A percentile compares a stretch with the other conserved stretches of the same genome.
These are phyloP conservation scores for Boletales sp. DNA, from an alignment of 768 basidiomycete genomes.

Conservation along the genomic window DNA sequence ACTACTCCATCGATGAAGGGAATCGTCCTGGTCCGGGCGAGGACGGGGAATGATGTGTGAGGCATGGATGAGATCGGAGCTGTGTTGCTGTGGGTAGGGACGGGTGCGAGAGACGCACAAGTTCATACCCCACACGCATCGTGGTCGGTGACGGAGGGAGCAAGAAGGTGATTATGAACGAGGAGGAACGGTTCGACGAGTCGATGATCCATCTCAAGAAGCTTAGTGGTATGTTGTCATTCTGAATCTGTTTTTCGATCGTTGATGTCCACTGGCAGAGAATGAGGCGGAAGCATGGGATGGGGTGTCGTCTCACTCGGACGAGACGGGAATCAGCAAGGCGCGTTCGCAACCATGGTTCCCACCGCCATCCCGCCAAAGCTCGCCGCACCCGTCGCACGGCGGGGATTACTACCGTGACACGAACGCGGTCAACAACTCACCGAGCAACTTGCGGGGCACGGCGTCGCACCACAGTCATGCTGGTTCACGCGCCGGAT, in stretches of 20 bases:
- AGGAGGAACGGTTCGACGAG: constrained; percentile 96
- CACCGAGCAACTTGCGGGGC: constrained; percentile 56
- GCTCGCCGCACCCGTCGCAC: constrained; percentile 69
- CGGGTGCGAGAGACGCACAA: constrained; percentile 23
- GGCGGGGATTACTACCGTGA: constrained; percentile 89
- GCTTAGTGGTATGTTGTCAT: constrained; percentile 74
- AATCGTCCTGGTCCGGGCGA: constrained; percentile 10
- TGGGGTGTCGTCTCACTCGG: constrained; percentile 66
- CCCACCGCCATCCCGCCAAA: constrained; percentile 52
- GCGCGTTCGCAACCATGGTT: constrained; percentile 32
- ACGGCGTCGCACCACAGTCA: constrained; percentile 43
- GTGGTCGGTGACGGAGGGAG: constrained; percentile 92
- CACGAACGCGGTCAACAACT: constrained; percentile 66
- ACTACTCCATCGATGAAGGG: constrained; percentile 8
- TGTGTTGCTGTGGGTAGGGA: constrained; percentile 8
- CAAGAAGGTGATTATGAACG: constrained; percentile 90
- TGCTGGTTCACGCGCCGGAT: constrained; percentile 34
- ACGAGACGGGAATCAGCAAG: constrained; percentile 71
- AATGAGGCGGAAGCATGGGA: constrained; percentile 96
- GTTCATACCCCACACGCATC: constrained; percentile 84
- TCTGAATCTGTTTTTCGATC: background rate
- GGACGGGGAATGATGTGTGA: constrained; percentile 13
- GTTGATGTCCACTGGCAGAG: constrained; percentile 45
- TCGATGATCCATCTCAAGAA: constrained; percentile 98
- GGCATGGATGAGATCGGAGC: constrained; percentile 9